Evolutionary conservation across 352 stramenopile genomes (phyloP).

Genomic region (Phytophthora tubulina): DNA sequence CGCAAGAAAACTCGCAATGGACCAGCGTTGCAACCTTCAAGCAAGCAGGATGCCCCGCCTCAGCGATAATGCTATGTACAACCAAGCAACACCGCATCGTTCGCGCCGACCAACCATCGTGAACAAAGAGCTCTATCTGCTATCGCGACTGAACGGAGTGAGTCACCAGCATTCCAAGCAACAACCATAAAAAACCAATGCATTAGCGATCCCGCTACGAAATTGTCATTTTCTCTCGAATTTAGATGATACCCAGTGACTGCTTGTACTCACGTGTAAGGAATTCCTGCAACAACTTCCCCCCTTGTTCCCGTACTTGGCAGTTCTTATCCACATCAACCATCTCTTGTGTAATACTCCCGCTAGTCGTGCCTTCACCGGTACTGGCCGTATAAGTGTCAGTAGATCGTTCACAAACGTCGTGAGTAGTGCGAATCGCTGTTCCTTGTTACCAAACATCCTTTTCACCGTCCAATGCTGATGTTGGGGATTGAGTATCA

Average conservation of each 20-base stretch:
- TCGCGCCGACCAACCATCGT: too few species aligned
- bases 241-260: slow-evolving; percentile 49
- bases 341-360: slow-evolving; percentile 14
- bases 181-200: background rate
- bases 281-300: slow-evolving; percentile 38
- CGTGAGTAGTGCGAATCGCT: slow-evolving; percentile 40
- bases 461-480: slow-evolving; percentile 41
- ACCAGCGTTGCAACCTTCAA: too few species aligned
- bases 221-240: background rate
- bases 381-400: slow-evolving; percentile 23
- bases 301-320: slow-evolving; percentile 22
- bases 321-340: slow-evolving; percentile 21
- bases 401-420: slow-evolving; percentile 44
- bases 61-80: background rate
- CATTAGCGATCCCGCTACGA: background rate
- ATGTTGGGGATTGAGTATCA: slow-evolving; percentile 19
- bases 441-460: slow-evolving; percentile 33
- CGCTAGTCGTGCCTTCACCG: background rate
- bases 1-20: background rate
- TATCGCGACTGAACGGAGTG: too few species aligned
- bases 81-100: background rate
- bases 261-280: slow-evolving; percentile 34
- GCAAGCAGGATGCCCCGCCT: too few species aligned
- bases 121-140: too few species aligned
- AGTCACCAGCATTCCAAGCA: too few species aligned